Conservation (phyloP, 2,329 filamentous ascomycete species). For the Hymenoscyphus salicellus region DNA sequence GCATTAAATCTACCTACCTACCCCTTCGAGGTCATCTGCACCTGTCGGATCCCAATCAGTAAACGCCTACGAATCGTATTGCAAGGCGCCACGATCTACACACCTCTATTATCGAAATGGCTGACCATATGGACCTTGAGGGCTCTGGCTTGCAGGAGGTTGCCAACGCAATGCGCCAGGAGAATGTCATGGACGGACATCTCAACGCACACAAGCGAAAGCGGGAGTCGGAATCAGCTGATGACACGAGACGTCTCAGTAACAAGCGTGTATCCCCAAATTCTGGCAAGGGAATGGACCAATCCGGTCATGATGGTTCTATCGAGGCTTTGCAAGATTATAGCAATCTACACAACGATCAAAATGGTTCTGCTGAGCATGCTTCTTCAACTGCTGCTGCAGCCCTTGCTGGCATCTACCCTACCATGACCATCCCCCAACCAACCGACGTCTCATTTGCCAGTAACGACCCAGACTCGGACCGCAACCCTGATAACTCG, state of each 20-base stretch:
- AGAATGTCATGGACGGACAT: slow-evolving; percentile 24
- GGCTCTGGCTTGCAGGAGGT: slow-evolving; percentile 38
- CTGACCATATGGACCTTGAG: slow-evolving; percentile 36
- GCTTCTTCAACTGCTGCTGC: slow-evolving; percentile 60
- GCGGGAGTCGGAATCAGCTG: slow-evolving; percentile 37
- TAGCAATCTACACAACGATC: slow-evolving; percentile 46
- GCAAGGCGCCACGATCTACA: slow-evolving; percentile 27
- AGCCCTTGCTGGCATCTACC: slow-evolving; percentile 41
- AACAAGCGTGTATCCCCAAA: slow-evolving; percentile 38
- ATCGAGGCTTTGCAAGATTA: slow-evolving; percentile 38
- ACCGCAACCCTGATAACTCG: slow-evolving; percentile 36
- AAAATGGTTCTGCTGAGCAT: slow-evolving; percentile 51
- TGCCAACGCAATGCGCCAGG: slow-evolving; percentile 38
- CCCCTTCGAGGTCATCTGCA: slow-evolving; percentile 36
- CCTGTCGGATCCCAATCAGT: slow-evolving; percentile 24
- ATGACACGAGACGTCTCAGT: slow-evolving; percentile 34
- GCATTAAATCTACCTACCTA: slow-evolving; percentile 34
- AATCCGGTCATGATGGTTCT: slow-evolving; percentile 12
- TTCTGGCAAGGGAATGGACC: slow-evolving; percentile 23
- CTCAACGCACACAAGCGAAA: slow-evolving; percentile 35
- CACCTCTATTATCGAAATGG: slow-evolving; percentile 30
- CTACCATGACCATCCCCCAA: slow-evolving; percentile 54
- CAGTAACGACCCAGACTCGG: slow-evolving; percentile 42
- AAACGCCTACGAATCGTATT: slow-evolving; percentile 31
- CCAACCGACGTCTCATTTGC: slow-evolving; percentile 53